Evolutionary conservation across 2,329 filamentous ascomycete species (phyloP).

Genomic region (Hortaea sp.): DNA sequence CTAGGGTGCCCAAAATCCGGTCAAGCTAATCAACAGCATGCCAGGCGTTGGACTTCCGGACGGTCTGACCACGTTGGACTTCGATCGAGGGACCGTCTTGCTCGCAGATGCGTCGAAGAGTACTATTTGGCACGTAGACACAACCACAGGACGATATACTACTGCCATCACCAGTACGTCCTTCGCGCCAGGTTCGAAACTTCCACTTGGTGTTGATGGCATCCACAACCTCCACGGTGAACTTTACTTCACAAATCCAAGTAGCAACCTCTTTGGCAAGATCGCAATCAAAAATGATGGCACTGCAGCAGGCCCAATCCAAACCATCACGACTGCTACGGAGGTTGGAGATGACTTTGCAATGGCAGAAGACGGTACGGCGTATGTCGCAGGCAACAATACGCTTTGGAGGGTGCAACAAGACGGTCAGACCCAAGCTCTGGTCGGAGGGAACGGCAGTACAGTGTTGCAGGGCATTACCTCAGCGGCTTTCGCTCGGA

Average conservation of each 20-base stretch:
- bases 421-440: neutral
- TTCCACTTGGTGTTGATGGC: constrained; percentile 4
- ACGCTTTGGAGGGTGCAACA: neutral
- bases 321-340: neutral
- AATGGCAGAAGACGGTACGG: constrained; percentile 1
- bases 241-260: constrained; percentile 3
- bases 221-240: neutral
- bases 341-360: constrained; percentile 2
- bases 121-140: constrained; percentile 1
- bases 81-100: neutral
- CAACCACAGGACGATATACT: neutral
- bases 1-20: neutral
- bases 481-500: constrained; percentile 2
- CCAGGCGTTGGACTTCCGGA: constrained; percentile 2
- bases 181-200: neutral
- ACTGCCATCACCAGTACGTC: neutral
- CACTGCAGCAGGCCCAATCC: neutral
- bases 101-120: constrained; percentile 3
- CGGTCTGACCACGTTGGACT: neutral
- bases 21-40: constrained; percentile 1
- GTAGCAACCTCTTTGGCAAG: constrained; percentile 1
- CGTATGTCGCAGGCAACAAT: constrained; percentile 1
- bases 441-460: constrained; percentile 1
- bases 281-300: neutral
- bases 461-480: constrained; percentile 1